Conservation (phyloP, 2,329 filamentous ascomycete genomes). For the Tolypocladium inflatum region DNA sequence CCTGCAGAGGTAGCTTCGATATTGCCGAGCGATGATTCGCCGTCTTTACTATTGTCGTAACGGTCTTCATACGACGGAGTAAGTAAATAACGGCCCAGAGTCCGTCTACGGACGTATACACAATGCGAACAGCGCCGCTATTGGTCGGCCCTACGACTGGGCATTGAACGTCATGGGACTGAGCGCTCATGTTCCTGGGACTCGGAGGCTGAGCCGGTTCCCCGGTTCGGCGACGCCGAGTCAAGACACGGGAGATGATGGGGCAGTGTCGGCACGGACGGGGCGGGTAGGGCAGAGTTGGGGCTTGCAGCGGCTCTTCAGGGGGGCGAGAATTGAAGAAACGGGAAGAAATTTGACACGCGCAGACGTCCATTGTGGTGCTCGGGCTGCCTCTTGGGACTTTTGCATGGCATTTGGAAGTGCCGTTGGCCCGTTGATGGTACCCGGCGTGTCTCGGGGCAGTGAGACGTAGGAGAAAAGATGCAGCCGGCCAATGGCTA, state of each 20-base stretch:
- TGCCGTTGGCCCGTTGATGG: no score
- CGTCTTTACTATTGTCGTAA: background rate
- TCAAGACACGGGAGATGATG: background rate
- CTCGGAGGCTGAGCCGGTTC: background rate
- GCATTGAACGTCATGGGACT: background rate
- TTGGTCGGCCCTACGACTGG: background rate
- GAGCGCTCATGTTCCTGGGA: background rate
- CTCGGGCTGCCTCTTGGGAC: background rate
- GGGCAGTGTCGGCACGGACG: no score
- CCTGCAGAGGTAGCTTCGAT: background rate
- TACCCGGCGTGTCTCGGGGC: no score
- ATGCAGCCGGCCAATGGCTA: background rate
- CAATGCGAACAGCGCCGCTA: background rate
- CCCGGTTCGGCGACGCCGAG: background rate
- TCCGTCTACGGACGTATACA: no score
- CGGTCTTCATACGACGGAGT: background rate
- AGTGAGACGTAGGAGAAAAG: background rate
- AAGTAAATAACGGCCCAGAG: no score
- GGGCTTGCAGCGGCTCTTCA: no score
- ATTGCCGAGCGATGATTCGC: no score
- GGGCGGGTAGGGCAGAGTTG: no score
- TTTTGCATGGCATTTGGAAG: background rate
- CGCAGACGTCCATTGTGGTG: background rate
- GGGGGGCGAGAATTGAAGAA: no score
- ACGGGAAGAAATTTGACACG: background rate